Conservation (phyloP, 2,329 filamentous ascomycete genomes). For the Knoxdaviesia capensis region DNA sequence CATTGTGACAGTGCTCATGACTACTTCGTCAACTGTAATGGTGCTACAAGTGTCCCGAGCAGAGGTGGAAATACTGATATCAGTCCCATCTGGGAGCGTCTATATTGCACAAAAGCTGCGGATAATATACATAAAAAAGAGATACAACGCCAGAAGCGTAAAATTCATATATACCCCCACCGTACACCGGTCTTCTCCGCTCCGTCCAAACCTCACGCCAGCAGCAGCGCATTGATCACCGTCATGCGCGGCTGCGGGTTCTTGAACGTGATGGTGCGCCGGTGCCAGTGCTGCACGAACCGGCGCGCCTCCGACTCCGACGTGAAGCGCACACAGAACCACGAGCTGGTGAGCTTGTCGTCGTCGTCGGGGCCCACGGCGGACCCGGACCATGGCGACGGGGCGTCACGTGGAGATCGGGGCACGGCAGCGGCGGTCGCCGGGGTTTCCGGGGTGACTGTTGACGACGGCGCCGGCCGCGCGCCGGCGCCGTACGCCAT, state of each 20-base stretch:
- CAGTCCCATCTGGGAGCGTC: not conserved
- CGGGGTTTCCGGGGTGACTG: not conserved
- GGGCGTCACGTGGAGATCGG: not conserved
- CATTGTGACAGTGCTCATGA: no score
- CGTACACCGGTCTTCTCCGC: no score
- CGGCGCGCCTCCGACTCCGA: slow-evolving; percentile 14
- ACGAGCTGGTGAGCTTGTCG: slow-evolving; percentile 1
- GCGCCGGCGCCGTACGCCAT: slow-evolving; percentile 1
- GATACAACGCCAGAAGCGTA: not conserved
- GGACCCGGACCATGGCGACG: not conserved
- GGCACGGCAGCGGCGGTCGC: not conserved
- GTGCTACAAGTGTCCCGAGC: no score
- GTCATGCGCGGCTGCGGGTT: slow-evolving; percentile 3
- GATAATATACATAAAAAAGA: not conserved
- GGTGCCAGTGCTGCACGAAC: slow-evolving; percentile 21
- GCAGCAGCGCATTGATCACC: slow-evolving; percentile 2
- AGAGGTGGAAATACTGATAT: not conserved
- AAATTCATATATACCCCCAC: not conserved
- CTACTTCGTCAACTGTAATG: no score
- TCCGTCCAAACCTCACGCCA: not conserved
- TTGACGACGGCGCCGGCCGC: not conserved
- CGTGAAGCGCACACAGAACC: slow-evolving; percentile 4
- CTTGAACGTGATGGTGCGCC: slow-evolving; percentile 7
- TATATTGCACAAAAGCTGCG: not conserved
- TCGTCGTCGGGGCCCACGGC: not conserved